A percentile compares a stretch with the other conserved stretches of the same genome.
Conservation (phyloP, 2,329 filamentous ascomycete species). For the Rugonectria rugulosa region DNA sequence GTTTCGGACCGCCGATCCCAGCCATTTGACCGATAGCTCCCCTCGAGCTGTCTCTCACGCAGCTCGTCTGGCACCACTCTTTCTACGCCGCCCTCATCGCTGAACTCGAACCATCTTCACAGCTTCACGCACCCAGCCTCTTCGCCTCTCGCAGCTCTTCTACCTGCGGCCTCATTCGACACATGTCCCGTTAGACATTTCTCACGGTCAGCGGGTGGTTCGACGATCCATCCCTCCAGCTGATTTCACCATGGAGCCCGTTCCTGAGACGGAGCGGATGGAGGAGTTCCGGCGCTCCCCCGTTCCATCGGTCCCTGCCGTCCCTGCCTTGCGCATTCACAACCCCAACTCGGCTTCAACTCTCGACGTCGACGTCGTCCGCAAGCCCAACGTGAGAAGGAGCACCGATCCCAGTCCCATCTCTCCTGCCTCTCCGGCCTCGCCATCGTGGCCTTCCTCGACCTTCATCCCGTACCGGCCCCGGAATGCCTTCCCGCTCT, state of each 20-base stretch:
- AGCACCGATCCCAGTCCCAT: conserved; percentile 64
- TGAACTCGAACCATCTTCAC: not conserved
- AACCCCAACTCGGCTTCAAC: conserved; percentile 47
- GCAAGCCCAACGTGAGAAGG: conserved; percentile 64
- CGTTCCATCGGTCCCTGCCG: conserved; percentile 54
- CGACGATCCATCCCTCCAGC: conserved; percentile 31
- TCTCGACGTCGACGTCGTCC: conserved; percentile 52
- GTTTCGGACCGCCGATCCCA: not conserved
- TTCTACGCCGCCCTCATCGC: not conserved
- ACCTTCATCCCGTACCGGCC: conserved; percentile 62
- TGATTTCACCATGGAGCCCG: conserved; percentile 66
- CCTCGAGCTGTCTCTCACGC: not conserved
- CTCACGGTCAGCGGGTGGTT: conserved; percentile 35
- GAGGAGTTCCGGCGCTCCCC: conserved; percentile 69
- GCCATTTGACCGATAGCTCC: not conserved
- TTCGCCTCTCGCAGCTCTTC: not conserved
- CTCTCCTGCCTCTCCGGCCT: conserved; percentile 60
- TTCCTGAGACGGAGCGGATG: conserved; percentile 73
- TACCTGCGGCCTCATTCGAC: conserved; percentile 14
- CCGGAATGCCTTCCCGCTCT: conserved; percentile 68
- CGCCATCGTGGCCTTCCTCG: conserved; percentile 57
- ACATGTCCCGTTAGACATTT: conserved; percentile 35
- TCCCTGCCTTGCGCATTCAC: conserved; percentile 61
- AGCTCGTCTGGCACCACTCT: not conserved
- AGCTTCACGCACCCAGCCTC: not conserved